Evolutionary conservation across 2,329 filamentous ascomycete genomes (phyloP).

Genomic region (Fusarium sp.): DNA sequence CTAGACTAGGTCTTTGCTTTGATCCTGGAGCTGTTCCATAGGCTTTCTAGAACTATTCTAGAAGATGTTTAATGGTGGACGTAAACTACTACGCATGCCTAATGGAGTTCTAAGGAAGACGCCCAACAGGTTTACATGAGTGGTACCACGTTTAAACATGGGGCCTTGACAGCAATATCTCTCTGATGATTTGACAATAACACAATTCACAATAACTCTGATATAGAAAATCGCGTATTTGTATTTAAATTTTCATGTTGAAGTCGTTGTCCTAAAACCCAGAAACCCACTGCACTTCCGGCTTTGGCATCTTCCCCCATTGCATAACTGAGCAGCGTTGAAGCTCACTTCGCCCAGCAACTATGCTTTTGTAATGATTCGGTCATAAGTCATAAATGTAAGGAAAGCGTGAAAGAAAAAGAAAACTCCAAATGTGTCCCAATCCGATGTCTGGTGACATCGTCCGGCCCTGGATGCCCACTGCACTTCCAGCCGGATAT

Average conservation of each 20-base stretch:
- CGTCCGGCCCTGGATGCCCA: constrained; percentile 38
- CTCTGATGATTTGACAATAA: neutral
- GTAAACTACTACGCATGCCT: neutral
- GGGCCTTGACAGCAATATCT: too few relatives aligned
- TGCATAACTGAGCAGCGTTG: constrained; percentile 26
- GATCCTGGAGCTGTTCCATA: neutral
- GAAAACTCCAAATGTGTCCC: constrained; percentile 6
- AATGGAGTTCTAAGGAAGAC: too few relatives aligned
- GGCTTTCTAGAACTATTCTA: neutral
- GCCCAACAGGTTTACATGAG: too few relatives aligned
- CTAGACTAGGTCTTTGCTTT: fast-evolving
- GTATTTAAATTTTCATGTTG: constrained; percentile 10
- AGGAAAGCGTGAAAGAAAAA: neutral
- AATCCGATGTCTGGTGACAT: neutral
- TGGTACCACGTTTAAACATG: neutral
- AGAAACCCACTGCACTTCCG: constrained; percentile 48
- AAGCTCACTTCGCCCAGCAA: constrained; percentile 35
- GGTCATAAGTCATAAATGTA: constrained; percentile 27
- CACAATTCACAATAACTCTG: neutral
- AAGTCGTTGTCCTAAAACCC: constrained; percentile 19
- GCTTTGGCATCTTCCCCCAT: constrained; percentile 1
- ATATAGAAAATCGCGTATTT: neutral
- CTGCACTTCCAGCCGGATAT: constrained; percentile 40
- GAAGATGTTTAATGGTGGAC: neutral
- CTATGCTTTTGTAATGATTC: constrained; percentile 2